Evolutionary conservation across 1,139 yeast species (phyloP), one percentile per base, ranked within the genome.

Genomic region (Pichia sp.): DNA sequence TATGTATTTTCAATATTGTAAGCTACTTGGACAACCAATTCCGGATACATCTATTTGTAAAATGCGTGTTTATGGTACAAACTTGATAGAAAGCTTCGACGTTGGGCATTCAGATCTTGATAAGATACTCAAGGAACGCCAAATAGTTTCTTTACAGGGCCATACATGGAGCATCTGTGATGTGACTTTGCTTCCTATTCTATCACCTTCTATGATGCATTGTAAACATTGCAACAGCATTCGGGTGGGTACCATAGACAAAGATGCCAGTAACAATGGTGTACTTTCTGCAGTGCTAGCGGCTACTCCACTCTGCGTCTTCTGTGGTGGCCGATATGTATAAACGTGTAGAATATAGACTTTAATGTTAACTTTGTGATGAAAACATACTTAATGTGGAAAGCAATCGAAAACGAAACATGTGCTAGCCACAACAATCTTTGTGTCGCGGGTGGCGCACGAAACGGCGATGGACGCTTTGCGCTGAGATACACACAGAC

Each of bases 161-260:
- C 35, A 40, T 26, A 30, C 27, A 27, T 47, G 7, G 58, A 57
- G 29, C 55, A 54, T 7, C 60, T 64, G 67, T 47, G 53, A 55
- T 11, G 42, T 60, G 3, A 62, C 66, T 1, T 42, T 62, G 34
- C 49, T 61, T 7, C 66, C 66, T 1, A 43, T 63, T 30, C 45
- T 57, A 38, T 46, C 47, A 29, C 53, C 61, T 5, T 37, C 50
- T 7, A 40, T 60, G 11, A 54, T 47, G 27, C 34, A 46, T 1
- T 62, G 65, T 46, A 34, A 39, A 10, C 49, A 49, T 11, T 61
- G 62, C 42, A 55, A 51, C 2, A 43, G 54, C 9, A 49, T 30
- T 5, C 25, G 9, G 29, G 36, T 18, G 41, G 32, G 8, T 26
- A 44, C 2, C 18, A 18, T 18, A 52, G 53, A 1, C 3, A 11